Evolutionary conservation across 441 rosid genomes (phyloP).

Genomic region (Gossypium davidsonii): DNA sequence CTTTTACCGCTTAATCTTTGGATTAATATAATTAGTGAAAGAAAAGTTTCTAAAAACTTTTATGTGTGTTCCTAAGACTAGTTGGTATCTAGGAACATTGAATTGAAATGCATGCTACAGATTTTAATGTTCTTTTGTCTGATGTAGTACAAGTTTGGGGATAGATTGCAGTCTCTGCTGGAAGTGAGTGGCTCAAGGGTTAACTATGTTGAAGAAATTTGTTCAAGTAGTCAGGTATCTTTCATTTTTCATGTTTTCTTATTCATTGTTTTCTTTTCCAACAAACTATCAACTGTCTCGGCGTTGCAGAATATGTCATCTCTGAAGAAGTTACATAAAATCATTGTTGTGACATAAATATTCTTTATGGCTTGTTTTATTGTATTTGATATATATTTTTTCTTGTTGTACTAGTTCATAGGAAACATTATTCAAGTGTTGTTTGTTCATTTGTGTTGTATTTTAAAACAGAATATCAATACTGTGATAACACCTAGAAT

Average conservation of each 20-base stretch:
- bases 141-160: slow-evolving; percentile 61
- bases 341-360: neutral
- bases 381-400: neutral
- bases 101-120: neutral
- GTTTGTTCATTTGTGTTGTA: neutral
- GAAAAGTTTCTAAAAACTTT: neutral
- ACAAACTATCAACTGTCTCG: neutral
- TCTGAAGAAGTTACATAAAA: neutral
- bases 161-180: slow-evolving; percentile 44
- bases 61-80: neutral
- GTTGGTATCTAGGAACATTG: neutral
- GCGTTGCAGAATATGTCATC: neutral
- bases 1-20: neutral
- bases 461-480: neutral
- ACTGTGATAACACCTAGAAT: neutral
- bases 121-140: slow-evolving; percentile 4
- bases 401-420: neutral
- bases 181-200: slow-evolving; percentile 59
- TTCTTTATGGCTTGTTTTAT: slow-evolving; percentile 3
- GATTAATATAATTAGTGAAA: neutral
- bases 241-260: slow-evolving; percentile 9
- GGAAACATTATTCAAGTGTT: neutral
- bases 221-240: slow-evolving; percentile 64
- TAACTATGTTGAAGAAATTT: slow-evolving; percentile 38
- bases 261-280: neutral